Evolutionary conservation across 2,329 filamentous ascomycete species (phyloP).

Genomic region (Botrytis sinoallii): DNA sequence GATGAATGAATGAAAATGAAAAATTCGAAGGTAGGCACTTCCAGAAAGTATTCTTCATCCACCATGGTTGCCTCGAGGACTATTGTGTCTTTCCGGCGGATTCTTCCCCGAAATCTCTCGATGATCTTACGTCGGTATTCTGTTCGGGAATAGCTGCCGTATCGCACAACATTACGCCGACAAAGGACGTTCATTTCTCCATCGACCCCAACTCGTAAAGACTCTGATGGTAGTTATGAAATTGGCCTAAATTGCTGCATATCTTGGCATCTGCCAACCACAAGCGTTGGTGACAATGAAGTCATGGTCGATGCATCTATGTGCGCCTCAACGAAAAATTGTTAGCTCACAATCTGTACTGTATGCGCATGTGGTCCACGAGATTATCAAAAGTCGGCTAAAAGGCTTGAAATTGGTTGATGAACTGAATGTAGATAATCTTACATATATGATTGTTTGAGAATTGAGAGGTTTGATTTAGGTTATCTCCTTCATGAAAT

Average conservation of each 20-base stretch:
- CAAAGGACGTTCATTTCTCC: not conserved
- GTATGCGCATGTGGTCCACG: not conserved
- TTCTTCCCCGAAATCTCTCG: not conserved
- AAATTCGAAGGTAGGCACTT: not conserved
- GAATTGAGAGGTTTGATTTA: not conserved
- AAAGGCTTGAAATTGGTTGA: not conserved
- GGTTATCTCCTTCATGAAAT: not conserved
- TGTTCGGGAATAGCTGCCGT: not conserved
- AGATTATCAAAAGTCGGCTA: too few species aligned
- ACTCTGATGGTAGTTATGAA: not conserved
- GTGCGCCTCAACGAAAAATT: not conserved
- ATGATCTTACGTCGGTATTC: not conserved
- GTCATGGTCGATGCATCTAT: not conserved
- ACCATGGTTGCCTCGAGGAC: too few species aligned
- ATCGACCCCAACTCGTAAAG: not conserved
- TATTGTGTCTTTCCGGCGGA: not conserved
- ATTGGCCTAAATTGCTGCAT: not conserved
- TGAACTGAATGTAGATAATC: too few species aligned
- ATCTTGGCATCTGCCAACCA: not conserved
- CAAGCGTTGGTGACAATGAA: not conserved
- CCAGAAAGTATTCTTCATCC: not conserved
- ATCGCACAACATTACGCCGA: constrained; percentile 2
- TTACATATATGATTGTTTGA: not conserved
- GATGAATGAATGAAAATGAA: not conserved
- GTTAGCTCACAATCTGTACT: not conserved